Conservation (phyloP, 2,329 filamentous ascomycete species). For the Cercospora berteroae region DNA sequence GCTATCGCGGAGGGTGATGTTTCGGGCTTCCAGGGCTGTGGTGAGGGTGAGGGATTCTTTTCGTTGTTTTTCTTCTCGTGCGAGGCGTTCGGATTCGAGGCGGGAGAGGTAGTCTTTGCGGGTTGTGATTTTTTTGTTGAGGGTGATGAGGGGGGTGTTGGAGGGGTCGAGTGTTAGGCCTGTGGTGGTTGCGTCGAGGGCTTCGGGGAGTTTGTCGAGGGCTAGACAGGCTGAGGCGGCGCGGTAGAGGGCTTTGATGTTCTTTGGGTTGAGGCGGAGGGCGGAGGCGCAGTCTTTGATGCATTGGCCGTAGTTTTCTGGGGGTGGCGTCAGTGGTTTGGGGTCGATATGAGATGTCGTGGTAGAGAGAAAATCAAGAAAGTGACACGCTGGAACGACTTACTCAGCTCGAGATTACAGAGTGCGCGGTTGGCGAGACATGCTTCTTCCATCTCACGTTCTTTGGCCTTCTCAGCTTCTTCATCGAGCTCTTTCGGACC, state of each 20-base stretch:
- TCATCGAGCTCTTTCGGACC: constrained; percentile 56
- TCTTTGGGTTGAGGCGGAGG: constrained; percentile 72
- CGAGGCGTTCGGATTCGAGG: constrained; percentile 56
- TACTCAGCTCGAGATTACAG: constrained; percentile 80
- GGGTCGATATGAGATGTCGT: background rate
- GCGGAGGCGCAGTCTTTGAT: constrained; percentile 80
- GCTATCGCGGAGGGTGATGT: constrained; percentile 57
- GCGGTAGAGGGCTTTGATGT: constrained; percentile 90
- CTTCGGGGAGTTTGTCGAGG: constrained; percentile 75
- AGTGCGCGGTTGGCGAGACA: constrained; percentile 85
- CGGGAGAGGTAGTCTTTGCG: constrained; percentile 58
- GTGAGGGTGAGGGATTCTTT: constrained; percentile 55
- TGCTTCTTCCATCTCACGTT: constrained; percentile 67
- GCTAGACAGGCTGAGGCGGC: constrained; percentile 74
- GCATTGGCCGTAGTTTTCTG: constrained; percentile 81
- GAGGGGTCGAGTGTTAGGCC: constrained; percentile 69
- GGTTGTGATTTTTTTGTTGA: constrained; percentile 63
- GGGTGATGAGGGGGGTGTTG: constrained; percentile 64
- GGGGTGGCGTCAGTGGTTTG: constrained; percentile 1
- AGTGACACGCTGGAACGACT: background rate
- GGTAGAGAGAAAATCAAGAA: background rate
- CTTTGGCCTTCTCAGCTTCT: constrained; percentile 59
- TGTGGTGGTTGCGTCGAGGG: constrained; percentile 71
- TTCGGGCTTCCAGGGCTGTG: constrained; percentile 62
- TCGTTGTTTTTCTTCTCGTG: constrained; percentile 55